These are phyloP conservation scores for Entonaema liquescens DNA, from an alignment of 495 filamentous ascomycete genomes.

Conservation along the genomic window DNA sequence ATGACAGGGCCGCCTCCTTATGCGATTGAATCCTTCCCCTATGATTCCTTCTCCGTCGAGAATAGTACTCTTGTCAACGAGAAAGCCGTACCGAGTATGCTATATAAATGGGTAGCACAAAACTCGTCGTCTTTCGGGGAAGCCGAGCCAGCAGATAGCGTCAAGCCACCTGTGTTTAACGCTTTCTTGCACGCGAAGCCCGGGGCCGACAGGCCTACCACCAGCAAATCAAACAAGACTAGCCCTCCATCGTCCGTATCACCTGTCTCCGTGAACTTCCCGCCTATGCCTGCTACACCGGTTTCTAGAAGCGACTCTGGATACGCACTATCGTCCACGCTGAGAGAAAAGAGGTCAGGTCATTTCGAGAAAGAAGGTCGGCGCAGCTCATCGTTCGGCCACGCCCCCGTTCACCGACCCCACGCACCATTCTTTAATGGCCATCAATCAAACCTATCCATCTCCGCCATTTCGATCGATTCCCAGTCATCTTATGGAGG, in stretches of 20 bases:
- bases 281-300: constrained; percentile 74
- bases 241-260: constrained; percentile 89
- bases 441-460: constrained; percentile 82
- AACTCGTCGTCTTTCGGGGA: constrained; percentile 88
- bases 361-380: constrained; percentile 88
- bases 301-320: constrained; percentile 90
- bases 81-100: constrained; percentile 70
- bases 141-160: constrained; percentile 60
- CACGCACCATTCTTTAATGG: constrained; percentile 83
- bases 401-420: constrained; percentile 75
- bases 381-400: constrained; percentile 89
- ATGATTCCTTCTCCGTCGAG: constrained; percentile 87
- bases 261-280: constrained; percentile 81
- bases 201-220: constrained; percentile 80
- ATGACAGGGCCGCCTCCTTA: constrained; percentile 89
- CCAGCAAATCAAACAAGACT: constrained; percentile 75
- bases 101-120: constrained; percentile 85
- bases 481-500: constrained; percentile 74
- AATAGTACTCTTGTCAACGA: constrained; percentile 79
- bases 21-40: constrained; percentile 89
- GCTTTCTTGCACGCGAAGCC: constrained; percentile 83
- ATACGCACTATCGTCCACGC: constrained; percentile 80
- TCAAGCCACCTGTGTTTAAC: constrained; percentile 75
- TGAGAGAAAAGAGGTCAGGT: constrained; percentile 93
- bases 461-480: constrained; percentile 81